Base-by-base conservation (phyloP, 805 yeast genomes). In the Kluyveromyces wickerhamii region DNA sequence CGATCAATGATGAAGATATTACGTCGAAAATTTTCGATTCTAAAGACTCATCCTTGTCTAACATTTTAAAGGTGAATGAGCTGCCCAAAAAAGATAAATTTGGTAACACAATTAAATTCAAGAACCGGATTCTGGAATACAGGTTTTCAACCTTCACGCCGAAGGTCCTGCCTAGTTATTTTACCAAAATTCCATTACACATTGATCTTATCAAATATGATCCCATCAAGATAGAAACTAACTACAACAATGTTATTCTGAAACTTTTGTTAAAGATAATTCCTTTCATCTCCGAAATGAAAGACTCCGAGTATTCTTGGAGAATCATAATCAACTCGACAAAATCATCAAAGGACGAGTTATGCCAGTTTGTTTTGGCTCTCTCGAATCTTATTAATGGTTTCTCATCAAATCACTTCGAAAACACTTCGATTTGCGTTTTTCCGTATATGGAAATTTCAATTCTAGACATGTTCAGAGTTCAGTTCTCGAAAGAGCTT, bases 381-480 rank as follows among this genome's bases (percentile, higher is more conserved):
- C 57, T 40, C 36, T 69, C 59, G 38, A 69, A 48, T 47, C 62
- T 34, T 36, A 59, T 55, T 26, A 40, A 41, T 5, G 32, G 41
- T 52, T 69, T 51, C 48, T 70, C 44, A 39, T 66, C 32, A 2
- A 63, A 30, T 60, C 74, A 35, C 55, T 71, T 36, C 45, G 69
- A 49, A 47, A 67, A 43, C 63, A 71, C 32, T 29, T 62, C 28
- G 47, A 61, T 56, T 47, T 54, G 60, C 48, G 65, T 57, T 40
- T 70, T 72, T 44, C 87, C 87, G 2, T 67, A 75, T 20, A 60
- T 77, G 27, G 87, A 79, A 42, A 69, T 78, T 2, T 72, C 79
- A 2, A 69, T 74, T 39, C 58, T 77, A 28, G 77, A 73, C 39
- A 42, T 68, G 2, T 52, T 76, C 33, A 63, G 63, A 24, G 31